A percentile compares a stretch with the other conserved stretches of the same genome.
These are phyloP conservation scores for Penicillium janthinellum DNA, from an alignment of 2,329 filamentous ascomycete genomes.

Conservation along the genomic window DNA sequence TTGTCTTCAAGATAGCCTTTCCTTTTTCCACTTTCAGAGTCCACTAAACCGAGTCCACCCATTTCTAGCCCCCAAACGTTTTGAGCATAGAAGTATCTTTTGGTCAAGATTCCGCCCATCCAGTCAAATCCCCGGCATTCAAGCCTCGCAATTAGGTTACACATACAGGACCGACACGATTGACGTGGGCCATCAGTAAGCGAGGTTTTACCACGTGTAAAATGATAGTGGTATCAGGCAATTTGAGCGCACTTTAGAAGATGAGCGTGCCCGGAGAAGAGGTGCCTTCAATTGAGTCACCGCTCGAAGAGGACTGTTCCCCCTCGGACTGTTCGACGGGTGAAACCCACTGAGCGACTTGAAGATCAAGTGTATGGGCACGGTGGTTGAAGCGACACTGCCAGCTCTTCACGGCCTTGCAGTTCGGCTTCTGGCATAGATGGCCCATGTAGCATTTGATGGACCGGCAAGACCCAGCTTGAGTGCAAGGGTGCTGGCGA, in stretches of 20 bases:
- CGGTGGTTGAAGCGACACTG: conserved; percentile 34
- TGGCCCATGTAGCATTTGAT: conserved; percentile 52
- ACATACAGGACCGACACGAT: conserved; percentile 12
- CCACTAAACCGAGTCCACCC: not conserved
- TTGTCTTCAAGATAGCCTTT: conserved; percentile 1
- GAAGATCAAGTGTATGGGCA: conserved; percentile 30
- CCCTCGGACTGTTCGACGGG: conserved; percentile 25
- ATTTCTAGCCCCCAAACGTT: conserved; percentile 4
- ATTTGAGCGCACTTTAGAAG: conserved; percentile 1
- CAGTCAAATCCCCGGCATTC: not conserved
- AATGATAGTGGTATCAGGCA: not conserved
- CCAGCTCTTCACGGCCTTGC: conserved; percentile 33
- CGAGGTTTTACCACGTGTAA: not conserved
- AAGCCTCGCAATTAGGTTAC: conserved; percentile 6
- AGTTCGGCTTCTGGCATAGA: conserved; percentile 38
- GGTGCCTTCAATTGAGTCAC: conserved; percentile 16
- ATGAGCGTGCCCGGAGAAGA: conserved; percentile 5
- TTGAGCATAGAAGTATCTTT: not conserved
- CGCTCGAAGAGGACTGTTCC: conserved; percentile 21
- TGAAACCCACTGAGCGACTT: conserved; percentile 25
- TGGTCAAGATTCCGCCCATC: conserved; percentile 2
- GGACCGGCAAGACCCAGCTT: conserved; percentile 45
- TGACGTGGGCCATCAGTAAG: conserved; percentile 10
- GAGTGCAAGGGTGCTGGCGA: conserved; percentile 46
- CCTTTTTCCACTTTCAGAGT: not conserved